Base-by-base conservation (phyloP, 2,329 filamentous ascomycete genomes). In the Ophiostoma himal-ulmi region DNA sequence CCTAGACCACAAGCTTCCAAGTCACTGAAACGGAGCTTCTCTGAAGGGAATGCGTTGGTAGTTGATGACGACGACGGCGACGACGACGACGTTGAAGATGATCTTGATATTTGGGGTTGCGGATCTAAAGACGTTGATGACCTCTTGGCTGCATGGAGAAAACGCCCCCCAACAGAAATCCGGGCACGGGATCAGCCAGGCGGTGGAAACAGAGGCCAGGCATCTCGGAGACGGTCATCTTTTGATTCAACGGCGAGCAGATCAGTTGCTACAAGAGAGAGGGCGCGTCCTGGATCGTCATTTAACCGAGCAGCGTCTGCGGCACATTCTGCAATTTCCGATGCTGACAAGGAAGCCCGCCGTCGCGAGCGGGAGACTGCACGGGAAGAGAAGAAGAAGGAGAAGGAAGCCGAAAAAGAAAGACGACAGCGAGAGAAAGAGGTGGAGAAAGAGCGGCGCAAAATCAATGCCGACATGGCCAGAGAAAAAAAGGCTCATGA, bases 401-500 rank as follows among this genome's bases (percentile, higher is more conserved):
- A 80, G 14, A 89, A 83, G 74, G 85, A 86, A 30, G 80, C 80
- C 0, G 86, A 88, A 66, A 86, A 83, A 71, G 84, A 85, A 72
- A 81, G 80, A 30, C 86, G 87, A 73, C 83, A 85, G 52, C 78
- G 80, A 3, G 86, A 89, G 71, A 88, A 84, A 67, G 83, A 88
- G 70, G 79, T 82, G 0, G 84, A 88, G 62, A 87, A 83, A 71
- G 85, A 86, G 71, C 81, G 80, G 30, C 86, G 87, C 73, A 83
- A 85, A 52, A 78, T 81, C 2, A 86, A 89, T 70, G 88, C 84
- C 66, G 84, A 88, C 68, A 78, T 82, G 0, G 84, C 84, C 67
- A 91, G 87, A 75, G 87, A 88, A 70, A 83, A 86, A 68, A 90
- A 86, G 73, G 84, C 83, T 0, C 79, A 81, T 7, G 87, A 92